Conservation (phyloP, 192 early-diverging fungal genomes). For the Coemansia sp. region DNA sequence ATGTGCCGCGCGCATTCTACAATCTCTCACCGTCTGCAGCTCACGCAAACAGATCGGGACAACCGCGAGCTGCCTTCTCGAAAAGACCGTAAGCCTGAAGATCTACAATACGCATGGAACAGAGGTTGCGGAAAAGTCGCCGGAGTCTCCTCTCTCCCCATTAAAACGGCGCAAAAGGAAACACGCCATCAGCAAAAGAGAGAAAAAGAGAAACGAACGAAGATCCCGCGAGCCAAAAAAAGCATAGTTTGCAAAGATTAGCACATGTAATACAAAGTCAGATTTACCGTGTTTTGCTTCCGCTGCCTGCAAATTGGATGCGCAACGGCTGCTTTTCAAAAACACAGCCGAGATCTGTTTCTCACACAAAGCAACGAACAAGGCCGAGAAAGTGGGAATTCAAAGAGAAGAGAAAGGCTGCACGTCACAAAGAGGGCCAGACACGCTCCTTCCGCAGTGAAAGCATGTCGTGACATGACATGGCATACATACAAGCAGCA, state of each 20-base stretch:
- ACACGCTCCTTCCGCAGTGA: no score
- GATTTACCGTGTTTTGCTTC: not conserved
- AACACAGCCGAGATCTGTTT: slow-evolving; percentile 3
- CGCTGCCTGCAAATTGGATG: slow-evolving; percentile 6
- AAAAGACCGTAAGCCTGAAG: slow-evolving; percentile 46
- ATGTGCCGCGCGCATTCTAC: not conserved
- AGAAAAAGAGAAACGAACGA: no score
- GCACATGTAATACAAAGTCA: not conserved
- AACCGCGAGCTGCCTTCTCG: slow-evolving; percentile 37
- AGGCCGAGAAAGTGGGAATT: not conserved
- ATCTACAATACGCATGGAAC: slow-evolving; percentile 31
- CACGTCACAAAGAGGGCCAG: slow-evolving; percentile 3
- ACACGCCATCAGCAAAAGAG: no score
- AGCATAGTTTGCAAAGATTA: not conserved
- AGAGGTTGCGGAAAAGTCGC: no score
- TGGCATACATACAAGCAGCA: not conserved
- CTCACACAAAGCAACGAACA: not conserved
- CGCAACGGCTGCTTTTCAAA: not conserved
- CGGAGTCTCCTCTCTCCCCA: no score
- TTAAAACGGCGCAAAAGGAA: no score
- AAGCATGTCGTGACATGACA: not conserved
- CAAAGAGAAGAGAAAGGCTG: not conserved
- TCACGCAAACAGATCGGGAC: slow-evolving; percentile 38
- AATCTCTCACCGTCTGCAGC: not conserved
- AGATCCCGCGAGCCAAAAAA: no score